These are phyloP conservation scores for Lachnellula cervina DNA, from an alignment of 2,329 filamentous ascomycete genomes.

Conservation along the genomic window DNA sequence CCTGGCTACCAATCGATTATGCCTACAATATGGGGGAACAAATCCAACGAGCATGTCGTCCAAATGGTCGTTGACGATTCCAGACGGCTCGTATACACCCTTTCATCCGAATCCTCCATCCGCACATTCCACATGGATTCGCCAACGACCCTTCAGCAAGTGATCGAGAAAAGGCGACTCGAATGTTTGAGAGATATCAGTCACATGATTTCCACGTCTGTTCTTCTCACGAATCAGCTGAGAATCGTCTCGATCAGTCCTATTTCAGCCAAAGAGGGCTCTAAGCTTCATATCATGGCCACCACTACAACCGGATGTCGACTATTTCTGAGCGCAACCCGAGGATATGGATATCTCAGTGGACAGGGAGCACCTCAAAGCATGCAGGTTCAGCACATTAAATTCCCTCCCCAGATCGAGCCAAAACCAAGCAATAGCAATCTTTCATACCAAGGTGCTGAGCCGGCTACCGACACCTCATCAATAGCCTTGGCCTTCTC, in stretches of 20 bases:
- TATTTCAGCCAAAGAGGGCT: slow-evolving; percentile 73
- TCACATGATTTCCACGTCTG: slow-evolving; percentile 75
- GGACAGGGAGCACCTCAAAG: slow-evolving; percentile 67
- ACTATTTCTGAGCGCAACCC: slow-evolving; percentile 86
- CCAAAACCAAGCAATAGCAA: slow-evolving; percentile 22
- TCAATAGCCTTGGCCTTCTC: slow-evolving; percentile 47
- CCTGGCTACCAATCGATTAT: slow-evolving; percentile 65
- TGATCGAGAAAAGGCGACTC: slow-evolving; percentile 58
- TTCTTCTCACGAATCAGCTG: slow-evolving; percentile 64
- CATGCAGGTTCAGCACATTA: slow-evolving; percentile 97
- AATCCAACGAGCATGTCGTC: slow-evolving; percentile 58
- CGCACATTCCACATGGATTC: slow-evolving; percentile 83
- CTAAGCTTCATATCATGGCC: slow-evolving; percentile 82
- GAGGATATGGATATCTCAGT: slow-evolving; percentile 58
- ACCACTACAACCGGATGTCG: slow-evolving; percentile 87
- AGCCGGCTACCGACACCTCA: slow-evolving; percentile 31
- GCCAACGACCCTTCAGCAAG: slow-evolving; percentile 54
- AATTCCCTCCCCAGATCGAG: slow-evolving; percentile 67
- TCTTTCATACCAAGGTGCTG: slow-evolving; percentile 20
- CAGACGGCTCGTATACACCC: slow-evolving; percentile 81
- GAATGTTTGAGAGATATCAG: slow-evolving; percentile 68
- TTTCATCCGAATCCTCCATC: slow-evolving; percentile 84
- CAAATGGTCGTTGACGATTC: slow-evolving; percentile 87
- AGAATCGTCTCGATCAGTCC: slow-evolving; percentile 80
- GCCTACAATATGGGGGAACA: slow-evolving; percentile 47